phyloP scores from a whole-genome alignment of 352 stramenopile genomes.

The Globisporangium cystogenes region DNA sequence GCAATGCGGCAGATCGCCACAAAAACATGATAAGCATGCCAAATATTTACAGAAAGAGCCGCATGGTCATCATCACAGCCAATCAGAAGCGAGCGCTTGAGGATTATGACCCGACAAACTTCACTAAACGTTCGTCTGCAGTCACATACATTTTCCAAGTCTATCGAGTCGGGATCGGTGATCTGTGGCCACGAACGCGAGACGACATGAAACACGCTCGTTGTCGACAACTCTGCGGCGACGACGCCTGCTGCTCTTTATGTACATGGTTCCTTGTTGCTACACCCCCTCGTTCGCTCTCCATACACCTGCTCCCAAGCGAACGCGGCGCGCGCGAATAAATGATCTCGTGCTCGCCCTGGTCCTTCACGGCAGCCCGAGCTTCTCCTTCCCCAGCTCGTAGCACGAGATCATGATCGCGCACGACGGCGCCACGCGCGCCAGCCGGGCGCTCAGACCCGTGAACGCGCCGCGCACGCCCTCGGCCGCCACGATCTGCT shows the following conservation, averaged over 20 bases:
- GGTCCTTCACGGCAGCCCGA: conserved; percentile 35
- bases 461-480: conserved; percentile 54
- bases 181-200: too few relatives aligned
- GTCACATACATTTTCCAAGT: not conserved
- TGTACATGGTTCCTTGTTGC: not conserved
- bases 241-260: not conserved
- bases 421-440: conserved; percentile 68
- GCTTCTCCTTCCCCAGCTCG: conserved; percentile 70
- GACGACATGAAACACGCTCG: too few relatives aligned
- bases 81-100: not conserved
- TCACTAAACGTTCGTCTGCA: not conserved
- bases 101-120: not conserved
- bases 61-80: not conserved
- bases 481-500: conserved; percentile 41
- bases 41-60: not conserved
- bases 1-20: not conserved
- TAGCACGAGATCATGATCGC: conserved; percentile 89
- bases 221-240: too few relatives aligned
- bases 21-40: not conserved
- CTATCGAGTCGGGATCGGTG: not conserved
- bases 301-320: not conserved
- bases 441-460: conserved; percentile 55
- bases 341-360: not conserved
- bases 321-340: not conserved
- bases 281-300: not conserved